Evolutionary conservation across 2,329 filamentous ascomycete genomes (phyloP).

Genomic region (Paramyrothecium sp.): DNA sequence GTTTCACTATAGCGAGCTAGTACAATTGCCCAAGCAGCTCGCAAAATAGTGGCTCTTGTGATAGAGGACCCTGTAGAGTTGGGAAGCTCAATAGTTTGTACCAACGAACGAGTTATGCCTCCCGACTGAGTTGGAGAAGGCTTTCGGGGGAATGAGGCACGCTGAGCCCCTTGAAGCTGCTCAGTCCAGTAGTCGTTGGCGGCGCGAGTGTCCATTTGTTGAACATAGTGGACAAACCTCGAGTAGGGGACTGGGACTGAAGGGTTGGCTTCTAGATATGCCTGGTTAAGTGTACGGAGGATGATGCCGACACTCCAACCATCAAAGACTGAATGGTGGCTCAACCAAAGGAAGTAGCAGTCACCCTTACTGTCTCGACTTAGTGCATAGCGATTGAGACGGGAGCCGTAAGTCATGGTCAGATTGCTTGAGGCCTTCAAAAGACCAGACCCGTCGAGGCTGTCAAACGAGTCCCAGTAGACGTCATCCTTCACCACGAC

Average conservation of each 20-base stretch:
- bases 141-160: not conserved
- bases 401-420: slow-evolving; percentile 1
- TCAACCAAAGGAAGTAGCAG: slow-evolving; percentile 11
- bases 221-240: slow-evolving; percentile 39
- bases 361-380: not conserved
- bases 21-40: slow-evolving; percentile 22
- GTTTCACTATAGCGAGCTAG: slow-evolving; percentile 15
- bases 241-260: slow-evolving; percentile 25
- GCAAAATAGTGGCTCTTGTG: slow-evolving; percentile 16
- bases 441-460: not conserved
- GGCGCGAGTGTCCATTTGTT: slow-evolving; percentile 21
- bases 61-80: slow-evolving; percentile 1
- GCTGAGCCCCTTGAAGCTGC: slow-evolving; percentile 26
- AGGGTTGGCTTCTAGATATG: slow-evolving; percentile 9
- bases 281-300: slow-evolving; percentile 7
- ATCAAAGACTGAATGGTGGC: slow-evolving; percentile 47
- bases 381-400: not conserved
- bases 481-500: not conserved
- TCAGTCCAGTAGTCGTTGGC: slow-evolving; percentile 33
- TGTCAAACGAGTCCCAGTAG: not conserved
- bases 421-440: not conserved
- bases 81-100: slow-evolving; percentile 1
- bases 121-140: not conserved
- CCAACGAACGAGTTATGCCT: not conserved
- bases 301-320: slow-evolving; percentile 45